These are phyloP conservation scores for Biscogniauxia sp. DNA, from an alignment of 2,329 filamentous ascomycete genomes.

Conservation along the genomic window DNA sequence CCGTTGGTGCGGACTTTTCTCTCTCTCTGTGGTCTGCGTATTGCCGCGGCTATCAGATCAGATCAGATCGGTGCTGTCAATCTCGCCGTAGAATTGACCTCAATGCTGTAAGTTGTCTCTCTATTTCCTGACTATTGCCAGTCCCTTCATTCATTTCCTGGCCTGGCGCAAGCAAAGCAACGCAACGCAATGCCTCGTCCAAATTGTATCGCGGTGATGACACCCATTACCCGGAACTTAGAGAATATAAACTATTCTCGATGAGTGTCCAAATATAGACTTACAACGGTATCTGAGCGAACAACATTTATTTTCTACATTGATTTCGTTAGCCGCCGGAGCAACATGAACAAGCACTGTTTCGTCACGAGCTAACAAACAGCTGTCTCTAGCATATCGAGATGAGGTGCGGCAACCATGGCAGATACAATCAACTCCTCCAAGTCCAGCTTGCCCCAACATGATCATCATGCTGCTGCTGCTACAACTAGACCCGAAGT, in stretches of 20 bases:
- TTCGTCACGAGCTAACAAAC: slow-evolving; percentile 10
- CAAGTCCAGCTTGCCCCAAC: slow-evolving; percentile 17
- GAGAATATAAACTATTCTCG: slow-evolving; percentile 55
- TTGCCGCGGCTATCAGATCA: background rate
- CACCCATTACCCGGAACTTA: slow-evolving; percentile 54
- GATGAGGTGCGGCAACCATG: slow-evolving; percentile 41
- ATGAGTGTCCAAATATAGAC: slow-evolving; percentile 73
- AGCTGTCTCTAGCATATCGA: slow-evolving; percentile 36
- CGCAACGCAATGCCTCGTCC: no score
- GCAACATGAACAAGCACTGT: slow-evolving; percentile 1
- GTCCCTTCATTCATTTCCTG: no score
- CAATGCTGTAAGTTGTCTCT: slow-evolving; percentile 12
- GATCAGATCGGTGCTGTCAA: background rate
- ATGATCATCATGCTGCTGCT: slow-evolving; percentile 17
- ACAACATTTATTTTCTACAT: background rate
- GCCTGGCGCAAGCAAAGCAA: no score
- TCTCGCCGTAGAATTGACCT: background rate
- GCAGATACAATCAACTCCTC: slow-evolving; percentile 26
- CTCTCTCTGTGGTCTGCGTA: background rate
- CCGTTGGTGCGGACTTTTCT: background rate
- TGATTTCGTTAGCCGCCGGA: slow-evolving; percentile 1
- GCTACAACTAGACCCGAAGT: slow-evolving; percentile 10
- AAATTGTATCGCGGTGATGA: slow-evolving; percentile 60
- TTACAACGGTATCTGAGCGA: slow-evolving; percentile 96
- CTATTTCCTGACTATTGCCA: background rate